These are phyloP conservation scores for Claviceps capensis DNA, from an alignment of 2,329 filamentous ascomycete genomes.

Conservation along the genomic window DNA sequence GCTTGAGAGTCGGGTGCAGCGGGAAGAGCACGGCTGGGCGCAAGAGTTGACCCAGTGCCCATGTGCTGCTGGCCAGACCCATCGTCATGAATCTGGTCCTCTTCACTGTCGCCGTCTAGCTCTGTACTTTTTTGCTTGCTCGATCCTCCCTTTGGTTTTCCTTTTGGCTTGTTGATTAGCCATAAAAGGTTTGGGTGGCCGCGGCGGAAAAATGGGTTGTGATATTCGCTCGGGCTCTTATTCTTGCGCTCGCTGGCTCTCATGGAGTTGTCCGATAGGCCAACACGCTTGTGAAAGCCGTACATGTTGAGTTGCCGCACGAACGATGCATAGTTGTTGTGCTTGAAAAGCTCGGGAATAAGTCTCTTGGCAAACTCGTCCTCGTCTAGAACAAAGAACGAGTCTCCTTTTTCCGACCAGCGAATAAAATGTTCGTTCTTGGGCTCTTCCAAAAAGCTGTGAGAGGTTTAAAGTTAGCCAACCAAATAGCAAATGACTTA, in stretches of 20 bases:
- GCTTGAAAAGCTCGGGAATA: constrained; percentile 95
- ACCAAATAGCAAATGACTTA: neutral
- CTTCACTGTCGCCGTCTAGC: constrained; percentile 39
- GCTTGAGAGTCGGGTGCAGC: constrained; percentile 30
- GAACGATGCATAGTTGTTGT: constrained; percentile 96
- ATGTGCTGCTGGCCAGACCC: constrained; percentile 20
- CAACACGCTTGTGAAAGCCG: constrained; percentile 92
- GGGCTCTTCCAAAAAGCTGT: constrained; percentile 80
- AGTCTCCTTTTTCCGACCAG: constrained; percentile 93
- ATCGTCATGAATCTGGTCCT: constrained; percentile 46
- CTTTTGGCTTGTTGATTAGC: constrained; percentile 93
- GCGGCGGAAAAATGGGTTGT: constrained; percentile 89
- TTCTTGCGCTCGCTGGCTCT: constrained; percentile 92
- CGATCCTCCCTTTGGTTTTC: constrained; percentile 44
- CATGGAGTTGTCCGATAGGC: constrained; percentile 93
- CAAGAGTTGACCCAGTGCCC: constrained; percentile 9
- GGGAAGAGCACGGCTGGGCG: constrained; percentile 21
- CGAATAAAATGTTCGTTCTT: constrained; percentile 91
- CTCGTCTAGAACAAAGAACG: constrained; percentile 92
- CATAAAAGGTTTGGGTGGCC: constrained; percentile 86
- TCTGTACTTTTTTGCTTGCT: constrained; percentile 32
- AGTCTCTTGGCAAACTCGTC: constrained; percentile 97
- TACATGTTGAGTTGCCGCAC: constrained; percentile 95
- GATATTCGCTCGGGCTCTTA: constrained; percentile 97
- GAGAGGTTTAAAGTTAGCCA: neutral